These are phyloP conservation scores for Pythium guiyangense DNA, from an alignment of 352 stramenopile species.

Conservation along the genomic window DNA sequence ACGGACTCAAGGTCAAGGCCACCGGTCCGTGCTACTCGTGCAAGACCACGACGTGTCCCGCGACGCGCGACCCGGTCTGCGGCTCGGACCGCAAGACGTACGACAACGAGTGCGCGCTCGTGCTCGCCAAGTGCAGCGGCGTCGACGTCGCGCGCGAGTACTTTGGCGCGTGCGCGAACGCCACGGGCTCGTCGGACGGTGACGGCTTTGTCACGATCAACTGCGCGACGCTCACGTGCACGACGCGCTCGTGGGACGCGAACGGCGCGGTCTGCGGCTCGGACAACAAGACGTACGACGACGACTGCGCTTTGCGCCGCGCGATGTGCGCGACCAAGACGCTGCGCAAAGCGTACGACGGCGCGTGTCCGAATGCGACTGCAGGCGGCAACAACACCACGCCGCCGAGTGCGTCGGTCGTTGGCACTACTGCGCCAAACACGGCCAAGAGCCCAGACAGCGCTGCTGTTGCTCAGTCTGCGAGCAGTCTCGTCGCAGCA, in stretches of 20 bases:
- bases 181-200: no score
- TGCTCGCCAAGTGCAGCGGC: constrained; percentile 2
- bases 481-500: no score
- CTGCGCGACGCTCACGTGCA: no score
- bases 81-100: constrained; percentile 21
- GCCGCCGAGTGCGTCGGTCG: no score
- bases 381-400: not conserved
- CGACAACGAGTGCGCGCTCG: constrained; percentile 13
- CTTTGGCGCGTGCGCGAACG: not conserved
- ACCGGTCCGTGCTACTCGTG: not conserved
- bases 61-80: constrained; percentile 2
- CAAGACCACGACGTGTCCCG: not conserved
- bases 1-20: not conserved
- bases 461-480: not conserved
- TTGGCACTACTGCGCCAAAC: not conserved
- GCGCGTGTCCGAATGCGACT: not conserved
- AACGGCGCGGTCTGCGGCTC: constrained; percentile 15
- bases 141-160: not conserved
- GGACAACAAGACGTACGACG: constrained; percentile 19
- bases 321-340: no score
- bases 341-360: no score
- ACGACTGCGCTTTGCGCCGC: constrained; percentile 15
- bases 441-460: not conserved
- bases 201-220: no score
- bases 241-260: no score